A percentile compares a stretch with the other conserved stretches of the same genome.
These are phyloP conservation scores for Cucurbita pepo DNA, from an alignment of 306 rosid genomes.

Conservation along the genomic window DNA sequence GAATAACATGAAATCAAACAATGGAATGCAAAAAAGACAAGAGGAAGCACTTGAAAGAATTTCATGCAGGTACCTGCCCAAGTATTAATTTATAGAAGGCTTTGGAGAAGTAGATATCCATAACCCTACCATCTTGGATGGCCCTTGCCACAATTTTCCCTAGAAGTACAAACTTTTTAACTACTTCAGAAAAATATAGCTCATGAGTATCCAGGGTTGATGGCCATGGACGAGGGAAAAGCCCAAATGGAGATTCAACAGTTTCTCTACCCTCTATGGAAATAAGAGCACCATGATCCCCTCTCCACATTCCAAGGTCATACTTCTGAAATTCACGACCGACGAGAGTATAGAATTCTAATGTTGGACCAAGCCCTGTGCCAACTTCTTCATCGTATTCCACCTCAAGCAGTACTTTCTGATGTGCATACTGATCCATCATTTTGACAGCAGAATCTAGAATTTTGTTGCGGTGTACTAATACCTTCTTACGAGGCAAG, in stretches of 20 bases:
- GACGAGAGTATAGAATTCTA: constrained; percentile 90
- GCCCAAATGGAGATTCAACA: constrained; percentile 34
- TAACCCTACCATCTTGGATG: constrained; percentile 86
- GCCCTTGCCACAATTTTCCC: constrained; percentile 88
- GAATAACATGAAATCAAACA: constrained; percentile 3
- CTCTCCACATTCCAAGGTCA: constrained; percentile 89
- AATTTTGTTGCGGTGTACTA: constrained; percentile 55
- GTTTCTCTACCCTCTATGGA: constrained; percentile 27
- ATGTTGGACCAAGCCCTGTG: constrained; percentile 96
- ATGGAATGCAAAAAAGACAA: constrained; percentile 5
- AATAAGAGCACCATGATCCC: constrained; percentile 26
- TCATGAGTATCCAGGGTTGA: constrained; percentile 29
- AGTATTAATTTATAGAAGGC: constrained; percentile 80
- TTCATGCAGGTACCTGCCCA: constrained; percentile 52
- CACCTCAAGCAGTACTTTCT: constrained; percentile 76
- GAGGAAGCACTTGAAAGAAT: constrained; percentile 2
- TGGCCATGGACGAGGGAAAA: constrained; percentile 85
- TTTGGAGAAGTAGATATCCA: constrained; percentile 83
- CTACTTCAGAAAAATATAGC: constrained; percentile 38
- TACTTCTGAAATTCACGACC: constrained; percentile 78
- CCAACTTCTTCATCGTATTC: constrained; percentile 95
- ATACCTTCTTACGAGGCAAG: constrained; percentile 61
- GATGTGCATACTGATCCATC: constrained; percentile 64
- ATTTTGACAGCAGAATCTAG: constrained; percentile 76
- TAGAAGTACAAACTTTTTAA: constrained; percentile 55